phyloP scores from a whole-genome alignment of 2,329 filamentous ascomycete species.

The Arthrobotrys entomopaga region DNA sequence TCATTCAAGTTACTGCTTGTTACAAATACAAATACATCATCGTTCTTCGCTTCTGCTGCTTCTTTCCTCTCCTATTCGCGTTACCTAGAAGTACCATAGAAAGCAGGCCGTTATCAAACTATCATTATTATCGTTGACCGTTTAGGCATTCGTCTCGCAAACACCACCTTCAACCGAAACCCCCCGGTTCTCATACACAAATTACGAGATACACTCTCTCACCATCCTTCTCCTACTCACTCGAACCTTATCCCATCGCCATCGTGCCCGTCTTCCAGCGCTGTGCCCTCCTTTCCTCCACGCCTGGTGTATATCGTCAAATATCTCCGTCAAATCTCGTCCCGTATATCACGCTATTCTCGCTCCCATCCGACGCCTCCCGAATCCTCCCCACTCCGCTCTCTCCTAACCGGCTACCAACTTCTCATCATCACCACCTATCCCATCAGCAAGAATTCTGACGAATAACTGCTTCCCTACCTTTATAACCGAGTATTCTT shows the following conservation, averaged over 20 bases:
- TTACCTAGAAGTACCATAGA: no score
- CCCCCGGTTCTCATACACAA: not conserved
- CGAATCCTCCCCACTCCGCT: constrained; percentile 20
- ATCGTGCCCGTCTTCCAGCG: not conserved
- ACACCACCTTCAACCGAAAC: not conserved
- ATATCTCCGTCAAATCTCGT: not conserved
- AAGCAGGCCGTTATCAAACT: no score
- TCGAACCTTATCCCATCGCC: constrained; percentile 9
- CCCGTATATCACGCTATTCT: constrained; percentile 7
- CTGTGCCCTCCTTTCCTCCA: not conserved
- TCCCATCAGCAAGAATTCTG: not conserved
- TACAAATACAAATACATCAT: no score
- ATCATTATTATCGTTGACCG: no score
- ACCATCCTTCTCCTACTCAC: constrained; percentile 1
- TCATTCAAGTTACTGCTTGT: no score
- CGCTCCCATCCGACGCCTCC: constrained; percentile 41
- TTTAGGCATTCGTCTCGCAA: no score
- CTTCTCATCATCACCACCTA: not conserved
- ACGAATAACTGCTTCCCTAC: not conserved
- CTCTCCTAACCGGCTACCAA: not conserved
- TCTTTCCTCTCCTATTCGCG: no score
- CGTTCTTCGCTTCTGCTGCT: no score
- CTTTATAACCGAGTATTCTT: not conserved
- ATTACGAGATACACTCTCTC: not conserved
- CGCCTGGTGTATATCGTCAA: constrained; percentile 13